Base-by-base conservation (phyloP, 2,329 filamentous ascomycete genomes). In the Fusarium robinianum region DNA sequence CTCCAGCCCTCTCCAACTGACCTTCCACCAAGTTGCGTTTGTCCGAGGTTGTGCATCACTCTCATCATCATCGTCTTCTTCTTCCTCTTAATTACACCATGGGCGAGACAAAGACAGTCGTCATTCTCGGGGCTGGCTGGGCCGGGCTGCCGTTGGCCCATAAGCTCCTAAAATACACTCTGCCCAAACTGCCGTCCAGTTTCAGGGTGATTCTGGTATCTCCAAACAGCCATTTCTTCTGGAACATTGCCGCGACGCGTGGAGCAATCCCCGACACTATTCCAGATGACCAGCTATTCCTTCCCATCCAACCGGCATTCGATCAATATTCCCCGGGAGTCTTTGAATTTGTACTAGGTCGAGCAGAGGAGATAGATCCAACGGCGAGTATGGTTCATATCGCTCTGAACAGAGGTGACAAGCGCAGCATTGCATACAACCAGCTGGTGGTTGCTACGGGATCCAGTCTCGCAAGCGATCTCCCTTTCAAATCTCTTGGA, bases 161-260 rank as follows among this genome's bases (percentile, higher is more conserved):
- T 52, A 71, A 73, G 18, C 68, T 79, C 2, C 67, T 80, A 37
- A 77, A 78, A 53, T 72, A 78, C 57, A 72, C 73, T 0, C 60
- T 60, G 4, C 66, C 70, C 31, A 65, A 71, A 16, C 59, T 70
- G 12, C n/a, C n/a, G n/a, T 60, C 70, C 21, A 70, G 71, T 27
- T 53, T 76, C 30, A 78, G 77, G 52, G 73, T 80, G 36, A 67
- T 79, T 15, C 67, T 80, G n/a, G 71, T 80, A 10, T 76, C 76
- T 23, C 65, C 78, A 66, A 79, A 74, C 58, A 72, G 67, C 38
- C 73, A 77, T 53, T 77, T 80, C 53, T 80, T 72, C 65, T 80
- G 76, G 77, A 80, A 79, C 55, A 50, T 81, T 6, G 77, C 77
- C 1, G 73, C 78, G 3, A 73, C 78, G n/a, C 75, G 78, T 24